Evolutionary conservation across 768 basidiomycete species (phyloP).

Genomic region (Neoboletus magnificus): DNA sequence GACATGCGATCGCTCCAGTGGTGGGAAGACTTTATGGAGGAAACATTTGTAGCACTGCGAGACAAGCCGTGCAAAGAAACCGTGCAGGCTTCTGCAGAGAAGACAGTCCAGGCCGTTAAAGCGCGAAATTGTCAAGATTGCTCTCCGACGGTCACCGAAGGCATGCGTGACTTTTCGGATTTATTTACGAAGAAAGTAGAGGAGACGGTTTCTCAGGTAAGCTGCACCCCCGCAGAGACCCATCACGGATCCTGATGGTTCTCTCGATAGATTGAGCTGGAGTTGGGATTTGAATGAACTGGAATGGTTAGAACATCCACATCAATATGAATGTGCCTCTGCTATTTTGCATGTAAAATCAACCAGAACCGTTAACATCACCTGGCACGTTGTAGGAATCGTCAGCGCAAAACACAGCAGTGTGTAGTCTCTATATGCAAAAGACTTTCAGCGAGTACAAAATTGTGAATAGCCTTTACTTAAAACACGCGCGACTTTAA

Average conservation of each 20-base stretch:
- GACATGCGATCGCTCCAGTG: neutral
- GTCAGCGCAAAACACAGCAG: neutral
- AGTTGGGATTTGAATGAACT: too few species aligned
- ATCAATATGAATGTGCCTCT: too few species aligned
- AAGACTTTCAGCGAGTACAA: neutral
- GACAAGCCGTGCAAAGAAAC: conserved; percentile 20
- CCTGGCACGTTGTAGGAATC: neutral
- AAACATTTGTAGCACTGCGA: conserved; percentile 2
- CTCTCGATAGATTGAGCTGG: too few species aligned
- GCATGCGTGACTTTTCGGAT: conserved; percentile 15
- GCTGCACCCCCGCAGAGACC: neutral
- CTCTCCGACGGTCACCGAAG: neutral
- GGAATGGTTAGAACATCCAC: too few species aligned
- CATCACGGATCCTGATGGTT: too few species aligned
- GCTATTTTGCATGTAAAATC: too few species aligned
- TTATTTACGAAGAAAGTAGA: conserved; percentile 13
- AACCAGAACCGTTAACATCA: neutral
- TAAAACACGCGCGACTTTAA: neutral
- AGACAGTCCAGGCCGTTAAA: neutral
- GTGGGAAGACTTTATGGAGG: conserved; percentile 25
- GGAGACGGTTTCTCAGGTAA: conserved; percentile 10
- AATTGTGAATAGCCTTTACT: neutral
- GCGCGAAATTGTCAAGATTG: neutral
- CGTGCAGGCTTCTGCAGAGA: neutral
- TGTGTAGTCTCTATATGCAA: neutral